phyloP scores from a whole-genome alignment of 768 basidiomycete species.

The Tylopilus subfusipes region DNA sequence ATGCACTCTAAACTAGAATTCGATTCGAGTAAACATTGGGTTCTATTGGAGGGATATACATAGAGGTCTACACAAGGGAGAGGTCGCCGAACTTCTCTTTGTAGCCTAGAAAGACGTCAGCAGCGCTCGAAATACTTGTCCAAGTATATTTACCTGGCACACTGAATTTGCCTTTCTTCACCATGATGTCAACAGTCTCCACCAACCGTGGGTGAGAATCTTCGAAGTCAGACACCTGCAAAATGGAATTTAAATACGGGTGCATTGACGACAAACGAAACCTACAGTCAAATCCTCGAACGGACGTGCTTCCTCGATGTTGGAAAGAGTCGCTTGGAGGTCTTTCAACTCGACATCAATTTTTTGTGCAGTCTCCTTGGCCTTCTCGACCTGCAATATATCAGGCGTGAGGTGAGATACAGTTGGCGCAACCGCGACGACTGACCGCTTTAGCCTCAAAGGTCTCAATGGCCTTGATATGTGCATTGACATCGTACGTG shows the following conservation, averaged over 20 bases:
- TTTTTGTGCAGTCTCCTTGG: conserved; percentile 84
- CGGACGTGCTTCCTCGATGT: conserved; percentile 96
- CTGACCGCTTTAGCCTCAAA: conserved; percentile 95
- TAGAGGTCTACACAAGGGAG: conserved; percentile 69
- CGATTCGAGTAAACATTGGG: background rate
- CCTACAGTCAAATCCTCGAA: conserved; percentile 95
- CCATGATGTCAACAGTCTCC: conserved; percentile 90
- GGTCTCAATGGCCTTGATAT: conserved; percentile 92
- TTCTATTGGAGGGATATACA: conserved; percentile 26
- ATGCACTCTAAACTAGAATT: no score
- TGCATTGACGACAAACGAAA: conserved; percentile 8
- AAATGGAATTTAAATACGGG: background rate
- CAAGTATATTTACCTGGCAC: conserved; percentile 68
- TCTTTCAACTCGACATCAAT: conserved; percentile 89
- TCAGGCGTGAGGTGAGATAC: conserved; percentile 4
- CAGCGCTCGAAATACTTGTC: background rate
- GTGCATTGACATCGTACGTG: conserved; percentile 84
- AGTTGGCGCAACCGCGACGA: conserved; percentile 1
- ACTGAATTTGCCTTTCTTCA: conserved; percentile 97
- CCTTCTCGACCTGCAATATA: conserved; percentile 68
- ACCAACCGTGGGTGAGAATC: conserved; percentile 89
- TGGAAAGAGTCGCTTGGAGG: conserved; percentile 88
- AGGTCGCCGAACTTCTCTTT: conserved; percentile 97
- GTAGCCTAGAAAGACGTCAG: conserved; percentile 52
- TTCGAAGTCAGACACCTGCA: conserved; percentile 82